A percentile compares a stretch with the other conserved stretches of the same genome.
Conservation (phyloP, 1,284 basidiomycete species). For the Sporisorium graminicola region DNA sequence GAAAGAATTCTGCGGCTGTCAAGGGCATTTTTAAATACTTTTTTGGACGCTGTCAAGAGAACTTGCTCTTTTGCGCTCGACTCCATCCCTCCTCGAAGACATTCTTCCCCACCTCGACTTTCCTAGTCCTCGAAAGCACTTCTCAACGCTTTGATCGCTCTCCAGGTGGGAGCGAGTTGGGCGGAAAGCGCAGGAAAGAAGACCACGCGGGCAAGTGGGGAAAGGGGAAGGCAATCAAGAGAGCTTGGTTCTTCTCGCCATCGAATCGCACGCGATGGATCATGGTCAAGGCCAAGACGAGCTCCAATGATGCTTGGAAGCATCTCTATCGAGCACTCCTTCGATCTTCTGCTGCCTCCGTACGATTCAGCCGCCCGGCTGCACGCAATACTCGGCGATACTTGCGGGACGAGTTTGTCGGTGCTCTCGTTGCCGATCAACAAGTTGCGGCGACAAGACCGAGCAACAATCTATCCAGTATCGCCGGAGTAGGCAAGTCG, state of each 20-base stretch:
- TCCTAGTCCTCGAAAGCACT: neutral
- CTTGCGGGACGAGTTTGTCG: constrained; percentile 39
- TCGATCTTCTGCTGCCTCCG: constrained; percentile 29
- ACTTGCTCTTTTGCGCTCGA: neutral
- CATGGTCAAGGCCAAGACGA: constrained; percentile 6
- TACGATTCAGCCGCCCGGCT: constrained; percentile 49
- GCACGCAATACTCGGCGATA: constrained; percentile 51
- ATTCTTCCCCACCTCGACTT: neutral
- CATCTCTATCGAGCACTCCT: constrained; percentile 34
- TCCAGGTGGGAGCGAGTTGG: constrained; percentile 1
- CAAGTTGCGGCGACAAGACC: too few relatives aligned
- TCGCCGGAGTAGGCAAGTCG: neutral
- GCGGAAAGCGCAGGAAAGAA: constrained; percentile 1
- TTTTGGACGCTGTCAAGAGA: neutral
- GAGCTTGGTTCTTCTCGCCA: neutral
- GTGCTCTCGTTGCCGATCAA: constrained; percentile 1
- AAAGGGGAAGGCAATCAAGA: neutral
- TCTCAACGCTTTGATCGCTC: neutral
- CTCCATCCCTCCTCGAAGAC: neutral
- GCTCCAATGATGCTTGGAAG: constrained; percentile 10
- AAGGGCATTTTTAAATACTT: too few relatives aligned
- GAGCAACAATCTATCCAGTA: neutral
- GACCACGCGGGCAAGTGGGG: neutral
- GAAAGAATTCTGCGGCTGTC: neutral
- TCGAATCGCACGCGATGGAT: neutral